Base-by-base conservation (phyloP, 331 rosid species). In the Stylosanthes scabra region DNA sequence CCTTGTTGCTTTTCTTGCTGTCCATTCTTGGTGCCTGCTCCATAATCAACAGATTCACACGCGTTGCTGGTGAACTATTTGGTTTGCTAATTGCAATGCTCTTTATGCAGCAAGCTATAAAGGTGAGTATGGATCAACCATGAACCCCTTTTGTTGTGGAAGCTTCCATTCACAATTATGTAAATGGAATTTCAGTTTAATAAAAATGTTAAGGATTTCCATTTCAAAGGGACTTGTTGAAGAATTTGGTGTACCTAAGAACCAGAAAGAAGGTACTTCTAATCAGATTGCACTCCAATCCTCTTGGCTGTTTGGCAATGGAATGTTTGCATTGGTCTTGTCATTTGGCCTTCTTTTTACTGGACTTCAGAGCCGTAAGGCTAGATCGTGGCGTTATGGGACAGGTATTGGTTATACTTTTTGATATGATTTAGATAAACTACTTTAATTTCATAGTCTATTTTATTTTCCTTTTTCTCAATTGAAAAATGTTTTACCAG, bases 361-460 rank as follows among this genome's bases (percentile, higher is more conserved):
- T 13, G 97, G 96, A 68, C 82, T 94, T 34, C 80, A 70, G 83
- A 94, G 99, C 80, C 99, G 99, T 62, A 94, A 88, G 70, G 97
- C 99, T 72, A 88, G 99, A 90, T 87, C 96, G 15, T 94, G 99
- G 99, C 96, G 99, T 63, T 94, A 94, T 74, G 99, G 97, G 65
- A 76, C 99, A 75, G 99, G 99, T 94, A 80, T 51, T 77, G 13
- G 6, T 55, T 59, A 80, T 51, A 16, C 66, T 75, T 71, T 68
- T 58, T 56, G 50, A 15, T 31, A 39, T 39, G 11, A 47, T 20
- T 45, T 25, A 9, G 39, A 15, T n/a, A 63, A 63, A 56, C 40
- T 27, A 6, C 66, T 57, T 56, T 63, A 51, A 40, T 63, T 34
- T 49, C 60, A 27, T 39, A 44, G 3, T 11, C 39, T 42, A 15